Conservation (phyloP, 371 early-diverging fungal genomes). For the Quaeritorhiza haematococci region DNA sequence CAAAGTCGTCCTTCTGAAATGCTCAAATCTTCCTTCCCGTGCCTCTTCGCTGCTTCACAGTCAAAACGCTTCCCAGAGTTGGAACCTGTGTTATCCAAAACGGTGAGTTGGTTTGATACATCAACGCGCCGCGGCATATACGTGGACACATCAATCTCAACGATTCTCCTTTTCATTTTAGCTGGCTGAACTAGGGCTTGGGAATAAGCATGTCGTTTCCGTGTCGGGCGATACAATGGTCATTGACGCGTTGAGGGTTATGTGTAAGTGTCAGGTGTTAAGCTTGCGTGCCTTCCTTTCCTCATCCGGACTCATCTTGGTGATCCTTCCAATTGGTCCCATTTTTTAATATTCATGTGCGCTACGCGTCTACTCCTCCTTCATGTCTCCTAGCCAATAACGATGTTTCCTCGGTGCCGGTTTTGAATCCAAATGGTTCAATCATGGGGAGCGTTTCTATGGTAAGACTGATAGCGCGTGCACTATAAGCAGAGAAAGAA, state of each 20-base stretch:
- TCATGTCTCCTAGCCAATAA: conserved; percentile 5
- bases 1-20: too few relatives aligned
- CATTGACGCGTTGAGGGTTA: conserved; percentile 20
- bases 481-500: too few relatives aligned
- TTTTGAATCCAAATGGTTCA: conserved; percentile 5
- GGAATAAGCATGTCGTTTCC: conserved; percentile 48
- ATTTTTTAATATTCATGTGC: too few relatives aligned
- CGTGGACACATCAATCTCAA: too few relatives aligned
- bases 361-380: too few relatives aligned
- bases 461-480: too few relatives aligned
- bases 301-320: too few relatives aligned
- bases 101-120: too few relatives aligned
- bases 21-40: neutral
- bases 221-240: conserved; percentile 49
- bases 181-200: conserved; percentile 43
- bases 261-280: conserved; percentile 19
- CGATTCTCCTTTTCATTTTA: conserved; percentile 1
- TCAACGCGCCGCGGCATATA: too few relatives aligned
- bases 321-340: too few relatives aligned
- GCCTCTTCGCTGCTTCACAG: neutral
- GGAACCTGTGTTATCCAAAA: conserved; percentile 34
- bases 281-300: too few relatives aligned
- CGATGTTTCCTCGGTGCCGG: conserved; percentile 18
- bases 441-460: conserved; percentile 16
- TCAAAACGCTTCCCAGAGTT: conserved; percentile 9